Percentiles rank a stretch among this genome's conserved stretches.
Evolutionary conservation across 371 early-diverging fungal species (phyloP).

Genomic region (Coemansia sp.): DNA sequence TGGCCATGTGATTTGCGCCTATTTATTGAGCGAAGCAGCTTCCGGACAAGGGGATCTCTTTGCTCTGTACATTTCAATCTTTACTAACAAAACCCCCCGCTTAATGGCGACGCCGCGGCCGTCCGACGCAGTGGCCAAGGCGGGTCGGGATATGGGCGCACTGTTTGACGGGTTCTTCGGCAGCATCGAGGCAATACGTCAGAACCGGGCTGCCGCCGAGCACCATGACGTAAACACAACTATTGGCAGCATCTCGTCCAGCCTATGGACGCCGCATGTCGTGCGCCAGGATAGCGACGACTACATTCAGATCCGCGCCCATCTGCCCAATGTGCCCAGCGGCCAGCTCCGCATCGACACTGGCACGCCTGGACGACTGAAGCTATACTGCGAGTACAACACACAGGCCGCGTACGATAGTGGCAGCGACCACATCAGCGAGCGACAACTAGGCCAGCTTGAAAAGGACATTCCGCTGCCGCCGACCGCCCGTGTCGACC

Average conservation of each 20-base stretch:
- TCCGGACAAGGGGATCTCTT: background rate
- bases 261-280: slow-evolving; percentile 39
- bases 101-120: slow-evolving; percentile 1
- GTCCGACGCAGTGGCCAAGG: slow-evolving; percentile 14
- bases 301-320: slow-evolving; percentile 13
- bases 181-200: slow-evolving; percentile 42
- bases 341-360: slow-evolving; percentile 40
- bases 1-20: background rate
- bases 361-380: slow-evolving; percentile 35
- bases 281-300: slow-evolving; percentile 24
- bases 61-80: background rate
- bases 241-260: slow-evolving; percentile 32
- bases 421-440: slow-evolving; percentile 37
- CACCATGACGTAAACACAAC: slow-evolving; percentile 27
- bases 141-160: slow-evolving; percentile 40
- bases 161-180: slow-evolving; percentile 44
- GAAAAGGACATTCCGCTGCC: slow-evolving; percentile 50
- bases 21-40: background rate
- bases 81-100: background rate
- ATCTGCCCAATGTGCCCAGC: slow-evolving; percentile 34
- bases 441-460: slow-evolving; percentile 47
- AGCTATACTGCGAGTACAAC: slow-evolving; percentile 41
- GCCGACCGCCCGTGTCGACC: slow-evolving; percentile 24
- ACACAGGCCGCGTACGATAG: slow-evolving; percentile 24
- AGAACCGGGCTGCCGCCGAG: slow-evolving; percentile 2